Conservation (phyloP, 306 rosid species). For the Bauhinia variegata region DNA sequence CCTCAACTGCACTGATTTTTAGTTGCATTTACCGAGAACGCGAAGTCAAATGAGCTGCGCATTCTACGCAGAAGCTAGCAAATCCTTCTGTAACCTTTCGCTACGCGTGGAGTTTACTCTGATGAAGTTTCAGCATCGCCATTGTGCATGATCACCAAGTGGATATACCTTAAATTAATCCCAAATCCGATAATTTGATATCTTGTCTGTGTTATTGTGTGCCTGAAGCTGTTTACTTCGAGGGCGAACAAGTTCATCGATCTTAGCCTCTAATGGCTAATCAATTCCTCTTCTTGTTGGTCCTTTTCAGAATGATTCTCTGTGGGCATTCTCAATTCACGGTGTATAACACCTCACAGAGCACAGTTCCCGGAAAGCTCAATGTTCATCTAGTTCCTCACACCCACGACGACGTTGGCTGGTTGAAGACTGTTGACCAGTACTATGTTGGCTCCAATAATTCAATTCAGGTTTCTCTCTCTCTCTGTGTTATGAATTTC, state of each 20-base stretch:
- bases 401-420: conserved; percentile 80
- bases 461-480: conserved; percentile 63
- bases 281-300: conserved; percentile 33
- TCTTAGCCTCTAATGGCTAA: conserved; percentile 41
- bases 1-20: conserved; percentile 11
- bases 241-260: conserved; percentile 25
- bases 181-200: too few species aligned
- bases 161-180: conserved; percentile 11
- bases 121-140: neutral
- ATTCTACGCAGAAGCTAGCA: conserved; percentile 12
- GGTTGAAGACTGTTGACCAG: conserved; percentile 89
- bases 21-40: conserved; percentile 2
- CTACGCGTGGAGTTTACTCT: conserved; percentile 30
- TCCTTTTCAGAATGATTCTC: conserved; percentile 42
- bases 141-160: conserved; percentile 37
- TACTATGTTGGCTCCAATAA: conserved; percentile 90
- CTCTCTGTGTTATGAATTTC: neutral
- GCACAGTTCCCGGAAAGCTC: conserved; percentile 62
- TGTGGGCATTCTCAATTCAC: conserved; percentile 43
- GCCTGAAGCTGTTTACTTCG: conserved; percentile 19
- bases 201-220: too few species aligned
- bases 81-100: neutral
- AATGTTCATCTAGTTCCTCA: conserved; percentile 86
- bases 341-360: conserved; percentile 66
- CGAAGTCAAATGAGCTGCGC: conserved; percentile 34